These are phyloP conservation scores for Digitaria exilis DNA, from an alignment of 202 grass and related monocot genomes.

Conservation along the genomic window DNA sequence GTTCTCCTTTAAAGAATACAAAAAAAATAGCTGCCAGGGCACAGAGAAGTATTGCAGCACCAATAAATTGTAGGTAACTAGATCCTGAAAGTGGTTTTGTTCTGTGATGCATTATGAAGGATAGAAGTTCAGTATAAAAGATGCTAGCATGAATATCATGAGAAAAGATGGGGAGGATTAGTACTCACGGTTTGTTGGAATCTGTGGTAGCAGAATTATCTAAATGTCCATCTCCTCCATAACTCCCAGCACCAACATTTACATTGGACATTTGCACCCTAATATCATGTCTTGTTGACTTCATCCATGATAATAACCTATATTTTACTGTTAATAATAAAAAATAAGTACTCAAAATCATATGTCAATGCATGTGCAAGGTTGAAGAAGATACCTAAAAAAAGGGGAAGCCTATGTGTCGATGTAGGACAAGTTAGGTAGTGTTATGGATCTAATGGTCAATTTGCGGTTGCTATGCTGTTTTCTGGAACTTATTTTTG, in stretches of 20 bases:
- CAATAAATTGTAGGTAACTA: slow-evolving; percentile 59
- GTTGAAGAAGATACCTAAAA: not conserved
- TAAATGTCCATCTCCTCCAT: slow-evolving; percentile 47
- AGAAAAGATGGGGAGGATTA: slow-evolving; percentile 2
- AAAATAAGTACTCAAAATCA: not conserved
- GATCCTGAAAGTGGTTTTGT: slow-evolving; percentile 40
- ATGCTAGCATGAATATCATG: not conserved
- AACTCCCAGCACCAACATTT: slow-evolving; percentile 69
- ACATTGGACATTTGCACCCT: slow-evolving; percentile 67
- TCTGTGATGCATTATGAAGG: slow-evolving; percentile 41
- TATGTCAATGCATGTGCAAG: not conserved
- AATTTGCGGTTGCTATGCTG: not conserved
- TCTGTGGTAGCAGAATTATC: slow-evolving; percentile 46
- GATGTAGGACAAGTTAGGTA: not conserved
- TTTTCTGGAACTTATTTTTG: not conserved
- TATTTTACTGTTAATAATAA: slow-evolving; percentile 38
- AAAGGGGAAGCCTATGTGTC: not conserved
- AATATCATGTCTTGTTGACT: slow-evolving; percentile 31
- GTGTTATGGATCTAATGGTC: not conserved
- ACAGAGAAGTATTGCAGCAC: slow-evolving; percentile 58
- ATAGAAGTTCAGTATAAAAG: slow-evolving; percentile 13
- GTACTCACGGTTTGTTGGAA: slow-evolving; percentile 58
- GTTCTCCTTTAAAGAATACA: slow-evolving; percentile 75
- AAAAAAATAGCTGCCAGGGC: slow-evolving; percentile 56
- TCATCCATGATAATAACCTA: slow-evolving; percentile 43